phyloP scores from a whole-genome alignment of 1,139 yeast species.

The Arxiozyma bovina region DNA sequence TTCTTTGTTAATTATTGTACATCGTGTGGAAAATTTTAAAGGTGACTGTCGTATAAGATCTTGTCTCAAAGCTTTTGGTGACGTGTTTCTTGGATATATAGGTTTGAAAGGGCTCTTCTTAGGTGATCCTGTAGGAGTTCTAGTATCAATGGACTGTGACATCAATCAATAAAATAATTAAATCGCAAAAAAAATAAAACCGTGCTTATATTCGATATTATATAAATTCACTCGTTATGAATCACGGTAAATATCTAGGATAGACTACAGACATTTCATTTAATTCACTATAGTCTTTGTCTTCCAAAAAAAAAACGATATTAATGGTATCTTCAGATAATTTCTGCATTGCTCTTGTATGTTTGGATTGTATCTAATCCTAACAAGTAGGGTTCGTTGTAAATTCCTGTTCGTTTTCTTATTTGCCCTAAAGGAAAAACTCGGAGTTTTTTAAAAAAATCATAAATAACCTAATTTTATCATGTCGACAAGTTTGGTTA shows the following conservation, averaged over 20 bases:
- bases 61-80: background rate
- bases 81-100: background rate
- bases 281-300: too few species aligned
- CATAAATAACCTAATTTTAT: too few species aligned
- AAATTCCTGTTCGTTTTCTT: background rate
- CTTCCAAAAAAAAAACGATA: too few species aligned
- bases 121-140: slow-evolving; percentile 7
- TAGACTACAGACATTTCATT: too few species aligned
- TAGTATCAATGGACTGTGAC: background rate
- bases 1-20: background rate
- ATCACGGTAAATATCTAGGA: too few species aligned
- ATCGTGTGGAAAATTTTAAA: background rate
- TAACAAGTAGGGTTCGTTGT: background rate
- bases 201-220: background rate
- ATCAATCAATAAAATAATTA: too few species aligned
- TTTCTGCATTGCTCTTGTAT: background rate
- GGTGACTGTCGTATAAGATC: background rate
- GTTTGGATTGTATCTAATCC: background rate
- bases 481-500: too few species aligned
- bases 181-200: background rate
- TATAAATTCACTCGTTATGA: too few species aligned
- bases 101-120: background rate
- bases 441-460: too few species aligned
- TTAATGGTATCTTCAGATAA: background rate
- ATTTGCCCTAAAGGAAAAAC: background rate